phyloP scores from a whole-genome alignment of 2,329 filamentous ascomycete genomes.

The Fusarium pseudograminearum region DNA sequence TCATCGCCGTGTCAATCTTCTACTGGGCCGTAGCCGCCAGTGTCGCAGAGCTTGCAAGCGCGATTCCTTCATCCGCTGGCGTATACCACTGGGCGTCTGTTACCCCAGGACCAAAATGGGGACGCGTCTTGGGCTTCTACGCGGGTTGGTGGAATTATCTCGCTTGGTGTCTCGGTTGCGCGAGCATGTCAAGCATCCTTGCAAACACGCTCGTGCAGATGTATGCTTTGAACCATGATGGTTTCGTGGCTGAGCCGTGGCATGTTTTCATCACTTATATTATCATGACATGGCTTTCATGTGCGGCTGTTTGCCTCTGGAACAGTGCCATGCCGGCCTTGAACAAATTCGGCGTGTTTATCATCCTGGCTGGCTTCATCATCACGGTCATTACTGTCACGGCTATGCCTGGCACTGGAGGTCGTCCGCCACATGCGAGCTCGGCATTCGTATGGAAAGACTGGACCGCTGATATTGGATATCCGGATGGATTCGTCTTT shows the following conservation, averaged over 20 bases:
- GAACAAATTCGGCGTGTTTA: slow-evolving; percentile 65
- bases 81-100: slow-evolving; percentile 73
- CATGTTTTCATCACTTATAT: slow-evolving; percentile 59
- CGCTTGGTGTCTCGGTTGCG: slow-evolving; percentile 56
- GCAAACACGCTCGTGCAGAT: slow-evolving; percentile 58
- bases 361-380: slow-evolving; percentile 64
- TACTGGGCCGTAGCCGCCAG: slow-evolving; percentile 70
- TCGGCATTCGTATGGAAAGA: slow-evolving; percentile 56
- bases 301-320: slow-evolving; percentile 61
- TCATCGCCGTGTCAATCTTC: slow-evolving; percentile 61
- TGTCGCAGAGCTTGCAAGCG: slow-evolving; percentile 70
- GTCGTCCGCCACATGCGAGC: slow-evolving; percentile 48
- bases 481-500: slow-evolving; percentile 58
- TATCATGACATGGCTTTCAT: slow-evolving; percentile 55
- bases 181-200: slow-evolving; percentile 57
- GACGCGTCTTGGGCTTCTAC: slow-evolving; percentile 62
- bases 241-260: slow-evolving; percentile 55
- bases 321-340: slow-evolving; percentile 65
- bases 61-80: slow-evolving; percentile 70
- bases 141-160: slow-evolving; percentile 62
- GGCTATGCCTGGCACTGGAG: slow-evolving; percentile 60
- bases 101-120: slow-evolving; percentile 64
- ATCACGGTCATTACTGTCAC: slow-evolving; percentile 67
- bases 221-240: slow-evolving; percentile 57
- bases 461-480: slow-evolving; percentile 56